Conservation (phyloP, 805 yeast genomes). For the Tetrapisispora iriomotensis region DNA sequence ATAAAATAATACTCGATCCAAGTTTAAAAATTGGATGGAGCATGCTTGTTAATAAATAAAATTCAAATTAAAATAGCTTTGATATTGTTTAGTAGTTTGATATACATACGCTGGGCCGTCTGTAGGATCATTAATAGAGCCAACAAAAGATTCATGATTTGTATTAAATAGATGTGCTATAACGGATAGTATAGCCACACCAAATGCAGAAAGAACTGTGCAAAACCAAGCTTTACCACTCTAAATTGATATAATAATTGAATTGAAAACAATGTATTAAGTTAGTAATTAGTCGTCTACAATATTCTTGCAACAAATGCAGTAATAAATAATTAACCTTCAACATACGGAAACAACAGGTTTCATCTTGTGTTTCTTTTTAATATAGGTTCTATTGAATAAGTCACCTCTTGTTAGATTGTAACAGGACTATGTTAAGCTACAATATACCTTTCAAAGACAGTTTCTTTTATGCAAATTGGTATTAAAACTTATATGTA, state of each 20-base stretch:
- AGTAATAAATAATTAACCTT: neutral
- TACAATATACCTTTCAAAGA: no score
- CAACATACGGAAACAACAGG: slow-evolving; percentile 40
- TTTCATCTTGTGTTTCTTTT: slow-evolving; percentile 28
- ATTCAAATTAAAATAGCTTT: neutral
- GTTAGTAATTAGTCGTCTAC: neutral
- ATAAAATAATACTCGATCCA: neutral
- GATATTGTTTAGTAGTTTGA: neutral
- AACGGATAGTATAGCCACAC: slow-evolving; percentile 74
- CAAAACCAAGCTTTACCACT: slow-evolving; percentile 91
- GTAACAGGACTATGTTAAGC: no score
- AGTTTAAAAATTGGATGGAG: neutral
- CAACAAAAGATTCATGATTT: slow-evolving; percentile 87
- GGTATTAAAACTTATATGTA: no score
- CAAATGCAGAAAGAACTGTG: slow-evolving; percentile 86
- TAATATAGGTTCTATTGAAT: no score
- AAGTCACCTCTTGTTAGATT: no score
- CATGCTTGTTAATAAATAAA: neutral
- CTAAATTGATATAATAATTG: no score
- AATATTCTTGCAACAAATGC: neutral
- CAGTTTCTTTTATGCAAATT: neutral
- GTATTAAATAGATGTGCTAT: slow-evolving; percentile 72
- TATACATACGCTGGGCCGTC: slow-evolving; percentile 66
- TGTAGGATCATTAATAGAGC: slow-evolving; percentile 81
- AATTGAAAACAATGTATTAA: slow-evolving; percentile 1